phyloP scores from a whole-genome alignment of 495 filamentous ascomycete genomes.

The Entonaema liquescens region DNA sequence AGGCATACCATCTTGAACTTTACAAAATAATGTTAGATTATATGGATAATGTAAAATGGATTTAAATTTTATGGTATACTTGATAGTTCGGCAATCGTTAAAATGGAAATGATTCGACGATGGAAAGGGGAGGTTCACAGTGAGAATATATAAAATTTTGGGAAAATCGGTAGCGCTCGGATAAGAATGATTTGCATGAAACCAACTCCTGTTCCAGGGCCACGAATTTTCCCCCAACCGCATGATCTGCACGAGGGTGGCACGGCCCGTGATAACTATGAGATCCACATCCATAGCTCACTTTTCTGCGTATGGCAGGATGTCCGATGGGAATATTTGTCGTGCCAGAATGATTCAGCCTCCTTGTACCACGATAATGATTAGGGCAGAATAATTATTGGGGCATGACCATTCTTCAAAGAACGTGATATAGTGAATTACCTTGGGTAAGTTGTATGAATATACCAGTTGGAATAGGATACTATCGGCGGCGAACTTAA shows the following conservation, averaged over 20 bases:
- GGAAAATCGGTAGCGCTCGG: constrained; percentile 15
- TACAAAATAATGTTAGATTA: background rate
- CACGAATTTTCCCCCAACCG: constrained; percentile 15
- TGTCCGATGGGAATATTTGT: background rate
- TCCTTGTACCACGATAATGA: background rate
- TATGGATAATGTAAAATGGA: background rate
- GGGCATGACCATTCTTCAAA: too few species aligned
- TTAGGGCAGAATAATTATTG: background rate
- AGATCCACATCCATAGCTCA: background rate
- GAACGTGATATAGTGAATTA: too few species aligned
- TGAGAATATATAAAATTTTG: constrained; percentile 9
- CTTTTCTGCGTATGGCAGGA: background rate
- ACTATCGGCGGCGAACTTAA: too few species aligned
- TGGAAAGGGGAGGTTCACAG: background rate
- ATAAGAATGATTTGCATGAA: constrained; percentile 28
- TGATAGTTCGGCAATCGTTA: constrained; percentile 1
- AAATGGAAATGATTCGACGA: constrained; percentile 2
- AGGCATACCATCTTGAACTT: constrained; percentile 17
- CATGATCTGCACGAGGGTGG: constrained; percentile 34
- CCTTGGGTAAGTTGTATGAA: too few species aligned
- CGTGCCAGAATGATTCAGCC: background rate
- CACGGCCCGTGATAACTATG: background rate
- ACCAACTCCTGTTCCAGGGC: constrained; percentile 34
- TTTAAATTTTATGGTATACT: background rate
- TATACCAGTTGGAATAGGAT: too few species aligned